Evolutionary conservation across 768 basidiomycete genomes (phyloP), one percentile per base, ranked within the genome.

Genomic region (Kondoa malvinella): DNA sequence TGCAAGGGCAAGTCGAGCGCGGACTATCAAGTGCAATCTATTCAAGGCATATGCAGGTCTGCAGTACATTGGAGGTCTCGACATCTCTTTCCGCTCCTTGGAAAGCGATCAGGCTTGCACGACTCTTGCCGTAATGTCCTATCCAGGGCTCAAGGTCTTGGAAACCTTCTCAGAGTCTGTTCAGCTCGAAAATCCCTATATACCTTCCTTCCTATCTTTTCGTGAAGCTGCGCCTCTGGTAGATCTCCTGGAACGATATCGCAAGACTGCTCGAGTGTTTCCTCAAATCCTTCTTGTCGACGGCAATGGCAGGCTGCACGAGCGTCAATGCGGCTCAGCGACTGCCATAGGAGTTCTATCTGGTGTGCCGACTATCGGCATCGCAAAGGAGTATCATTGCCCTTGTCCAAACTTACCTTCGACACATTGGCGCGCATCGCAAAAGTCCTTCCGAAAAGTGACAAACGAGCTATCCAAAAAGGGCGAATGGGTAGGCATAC

Each of bases 251-350:
- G 31, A 66, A 0, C 70, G 72, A 15, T 67, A 73, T 25, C 69
- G 72, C 8, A 1, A 56, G 3, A 27, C 60, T 32, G 33, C n/a
- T 3, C 61, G 67, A 0, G n/a, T 68, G 16, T 71, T 72, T 14
- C 75, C 75, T 16, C 75, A 76, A 50, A 34, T 76, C 8, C 66
- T 76, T 16, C 61, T 76, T 17, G 72, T 75, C 0, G 76, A 76
- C 29, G 76, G 76, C 1, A 76, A 76, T 64, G 76, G 76, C 1
- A 31, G 76, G 14, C 67, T 72, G 40, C 76, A 76, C 57, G 68
- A 69, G 1, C 67, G 76, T 1, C 66, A 75, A 66, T 72, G 75
- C 14, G 76, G 76, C 2, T 69, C 72, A 4, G 76, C 75, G 1
- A 71, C 70, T 2, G 72, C 69, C 3, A 68, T 76, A 0, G 76